Percentiles rank a stretch among this genome's conserved stretches.
phyloP scores from a whole-genome alignment of 805 yeast genomes.

The Lachancea quebecensis region DNA sequence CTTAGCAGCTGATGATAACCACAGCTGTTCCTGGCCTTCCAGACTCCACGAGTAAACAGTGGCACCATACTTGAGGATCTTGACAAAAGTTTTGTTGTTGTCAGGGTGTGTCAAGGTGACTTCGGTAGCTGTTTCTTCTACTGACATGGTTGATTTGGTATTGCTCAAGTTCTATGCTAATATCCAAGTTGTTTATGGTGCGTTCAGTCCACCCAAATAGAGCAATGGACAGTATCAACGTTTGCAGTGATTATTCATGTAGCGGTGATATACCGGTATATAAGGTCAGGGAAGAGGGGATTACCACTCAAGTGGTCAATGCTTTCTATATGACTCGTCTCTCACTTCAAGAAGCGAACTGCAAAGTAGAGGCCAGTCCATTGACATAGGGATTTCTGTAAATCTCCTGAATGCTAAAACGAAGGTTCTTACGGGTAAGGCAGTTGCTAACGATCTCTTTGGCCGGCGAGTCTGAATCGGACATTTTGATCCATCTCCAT shows the following conservation, averaged over 20 bases:
- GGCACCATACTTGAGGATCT: conserved; percentile 81
- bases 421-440: conserved; percentile 25
- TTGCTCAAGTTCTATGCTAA: background rate
- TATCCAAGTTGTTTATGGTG: background rate
- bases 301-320: too few species aligned
- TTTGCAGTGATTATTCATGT: too few species aligned
- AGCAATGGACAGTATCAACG: too few species aligned
- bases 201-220: too few species aligned
- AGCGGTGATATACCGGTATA: too few species aligned
- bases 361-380: conserved; percentile 6
- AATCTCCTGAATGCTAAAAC: conserved; percentile 26
- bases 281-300: too few species aligned
- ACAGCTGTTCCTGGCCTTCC: conserved; percentile 69
- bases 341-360: background rate
- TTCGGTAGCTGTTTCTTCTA: conserved; percentile 57
- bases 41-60: conserved; percentile 77
- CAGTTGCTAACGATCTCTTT: conserved; percentile 28
- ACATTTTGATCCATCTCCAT: conserved; percentile 73
- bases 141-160: conserved; percentile 40
- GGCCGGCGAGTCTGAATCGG: conserved; percentile 26
- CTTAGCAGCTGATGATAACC: conserved; percentile 72
- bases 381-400: conserved; percentile 19
- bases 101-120: conserved; percentile 55
- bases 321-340: too few species aligned
- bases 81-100: conserved; percentile 47